These are phyloP conservation scores for Pilaira anomala DNA, from an alignment of 192 early-diverging fungal species.

Conservation along the genomic window DNA sequence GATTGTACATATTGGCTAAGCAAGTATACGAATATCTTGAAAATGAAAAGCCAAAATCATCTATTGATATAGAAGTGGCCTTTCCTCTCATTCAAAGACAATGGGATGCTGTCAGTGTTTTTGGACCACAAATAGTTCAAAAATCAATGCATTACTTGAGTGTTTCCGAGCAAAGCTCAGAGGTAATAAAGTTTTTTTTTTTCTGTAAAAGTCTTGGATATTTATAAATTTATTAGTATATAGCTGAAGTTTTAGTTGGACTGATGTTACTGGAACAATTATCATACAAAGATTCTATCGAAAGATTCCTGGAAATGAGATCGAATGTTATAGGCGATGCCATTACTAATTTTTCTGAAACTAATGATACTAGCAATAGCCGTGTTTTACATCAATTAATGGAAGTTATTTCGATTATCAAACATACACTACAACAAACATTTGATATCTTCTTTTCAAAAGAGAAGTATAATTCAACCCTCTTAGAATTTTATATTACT, in stretches of 20 bases:
- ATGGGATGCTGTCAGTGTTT: conserved; percentile 79
- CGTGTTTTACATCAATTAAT: conserved; percentile 38
- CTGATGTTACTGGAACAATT: conserved; percentile 65
- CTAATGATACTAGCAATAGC: conserved; percentile 4
- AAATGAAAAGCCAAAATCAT: conserved; percentile 40
- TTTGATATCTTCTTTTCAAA: conserved; percentile 20
- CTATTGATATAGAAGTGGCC: conserved; percentile 46
- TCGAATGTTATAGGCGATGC: conserved; percentile 43
- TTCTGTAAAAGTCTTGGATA: not conserved
- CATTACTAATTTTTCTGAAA: conserved; percentile 16
- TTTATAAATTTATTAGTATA: conserved; percentile 42
- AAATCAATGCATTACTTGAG: conserved; percentile 54
- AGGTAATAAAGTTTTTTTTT: conserved; percentile 36
- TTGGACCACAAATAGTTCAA: conserved; percentile 73
- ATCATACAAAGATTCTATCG: conserved; percentile 53
- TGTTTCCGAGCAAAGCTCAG: conserved; percentile 34
- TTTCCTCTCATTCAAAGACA: conserved; percentile 82
- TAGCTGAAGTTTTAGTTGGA: conserved; percentile 60
- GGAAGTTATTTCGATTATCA: conserved; percentile 40
- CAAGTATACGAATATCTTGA: conserved; percentile 67
- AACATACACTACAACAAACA: conserved; percentile 40
- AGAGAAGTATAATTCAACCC: not conserved
- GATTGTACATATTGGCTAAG: conserved; percentile 67
- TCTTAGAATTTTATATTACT: conserved; percentile 1
- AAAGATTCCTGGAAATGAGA: conserved; percentile 51